Evolutionary conservation across 768 basidiomycete species (phyloP).

Genomic region (Trametes gibbosa): DNA sequence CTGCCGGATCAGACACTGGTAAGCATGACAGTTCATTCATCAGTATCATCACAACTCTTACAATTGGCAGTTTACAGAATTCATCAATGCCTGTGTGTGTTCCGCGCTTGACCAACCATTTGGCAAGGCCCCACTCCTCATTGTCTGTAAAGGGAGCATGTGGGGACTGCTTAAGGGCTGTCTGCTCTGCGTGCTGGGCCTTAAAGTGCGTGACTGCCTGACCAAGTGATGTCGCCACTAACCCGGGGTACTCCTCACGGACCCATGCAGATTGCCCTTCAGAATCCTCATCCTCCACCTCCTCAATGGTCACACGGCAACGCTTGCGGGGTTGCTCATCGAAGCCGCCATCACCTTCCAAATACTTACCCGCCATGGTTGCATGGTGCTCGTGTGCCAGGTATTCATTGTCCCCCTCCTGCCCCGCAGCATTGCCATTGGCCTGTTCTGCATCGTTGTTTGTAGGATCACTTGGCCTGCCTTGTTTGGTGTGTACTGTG

Average conservation of each 20-base stretch:
- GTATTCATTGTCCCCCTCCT: too few species aligned
- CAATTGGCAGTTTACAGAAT: slow-evolving; percentile 22
- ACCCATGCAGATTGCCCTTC: slow-evolving; percentile 7
- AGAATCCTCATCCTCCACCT: slow-evolving; percentile 12
- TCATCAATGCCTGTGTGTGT: slow-evolving; percentile 23
- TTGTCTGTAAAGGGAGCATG: slow-evolving; percentile 15
- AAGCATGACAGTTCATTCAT: background rate
- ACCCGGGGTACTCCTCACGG: slow-evolving; percentile 8
- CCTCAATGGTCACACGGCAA: slow-evolving; percentile 12
- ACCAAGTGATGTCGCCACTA: too few species aligned
- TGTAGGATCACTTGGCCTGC: too few species aligned
- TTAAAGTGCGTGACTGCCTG: background rate
- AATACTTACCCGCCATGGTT: too few species aligned
- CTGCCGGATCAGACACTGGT: background rate
- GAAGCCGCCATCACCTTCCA: too few species aligned
- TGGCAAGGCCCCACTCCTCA: slow-evolving; percentile 22
- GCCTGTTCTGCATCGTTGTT: too few species aligned
- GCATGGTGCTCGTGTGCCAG: too few species aligned
- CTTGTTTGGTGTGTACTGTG: too few species aligned
- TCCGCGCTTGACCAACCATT: slow-evolving; percentile 11
- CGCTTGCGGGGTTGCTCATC: background rate
- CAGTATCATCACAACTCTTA: background rate
- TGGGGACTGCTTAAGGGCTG: background rate
- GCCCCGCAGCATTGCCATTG: too few species aligned
- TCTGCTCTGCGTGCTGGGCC: slow-evolving; percentile 11